These are phyloP conservation scores for Coprinopsis strossmayeri DNA, from an alignment of 768 basidiomycete genomes.

Conservation along the genomic window DNA sequence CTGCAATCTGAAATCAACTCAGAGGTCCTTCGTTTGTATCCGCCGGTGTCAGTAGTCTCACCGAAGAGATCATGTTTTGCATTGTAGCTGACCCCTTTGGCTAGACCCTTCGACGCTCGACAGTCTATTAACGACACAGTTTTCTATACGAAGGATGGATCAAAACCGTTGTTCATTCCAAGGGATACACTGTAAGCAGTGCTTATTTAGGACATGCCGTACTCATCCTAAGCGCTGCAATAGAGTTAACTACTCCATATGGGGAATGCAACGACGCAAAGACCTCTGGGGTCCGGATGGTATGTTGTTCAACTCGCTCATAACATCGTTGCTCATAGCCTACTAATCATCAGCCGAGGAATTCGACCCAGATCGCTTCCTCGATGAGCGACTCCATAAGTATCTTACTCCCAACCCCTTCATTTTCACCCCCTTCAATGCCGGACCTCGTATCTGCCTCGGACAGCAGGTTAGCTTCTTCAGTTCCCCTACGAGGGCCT, in stretches of 20 bases:
- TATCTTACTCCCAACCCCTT: constrained; percentile 39
- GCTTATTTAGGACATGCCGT: background rate
- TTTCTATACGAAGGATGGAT: background rate
- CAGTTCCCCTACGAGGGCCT: background rate
- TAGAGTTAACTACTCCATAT: constrained; percentile 27
- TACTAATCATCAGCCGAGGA: constrained; percentile 24
- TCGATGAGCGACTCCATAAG: constrained; percentile 41
- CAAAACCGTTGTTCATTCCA: constrained; percentile 25
- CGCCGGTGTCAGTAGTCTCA: constrained; percentile 15
- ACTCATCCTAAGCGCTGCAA: background rate
- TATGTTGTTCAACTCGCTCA: constrained; percentile 13
- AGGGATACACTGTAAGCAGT: constrained; percentile 20
- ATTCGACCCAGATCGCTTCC: constrained; percentile 53
- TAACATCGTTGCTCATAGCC: background rate
- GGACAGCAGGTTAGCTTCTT: constrained; percentile 30
- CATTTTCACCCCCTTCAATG: constrained; percentile 35
- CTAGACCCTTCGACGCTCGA: constrained; percentile 12
- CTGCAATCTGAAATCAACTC: background rate
- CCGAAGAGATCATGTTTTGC: background rate
- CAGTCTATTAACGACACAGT: background rate
- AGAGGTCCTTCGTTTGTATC: constrained; percentile 20
- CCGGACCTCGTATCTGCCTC: constrained; percentile 30
- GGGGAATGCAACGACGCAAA: constrained; percentile 41
- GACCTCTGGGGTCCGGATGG: constrained; percentile 53
- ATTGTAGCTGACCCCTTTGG: background rate